Conservation (phyloP, 108 stramenopile genomes). For the Fistulifera solaris region DNA sequence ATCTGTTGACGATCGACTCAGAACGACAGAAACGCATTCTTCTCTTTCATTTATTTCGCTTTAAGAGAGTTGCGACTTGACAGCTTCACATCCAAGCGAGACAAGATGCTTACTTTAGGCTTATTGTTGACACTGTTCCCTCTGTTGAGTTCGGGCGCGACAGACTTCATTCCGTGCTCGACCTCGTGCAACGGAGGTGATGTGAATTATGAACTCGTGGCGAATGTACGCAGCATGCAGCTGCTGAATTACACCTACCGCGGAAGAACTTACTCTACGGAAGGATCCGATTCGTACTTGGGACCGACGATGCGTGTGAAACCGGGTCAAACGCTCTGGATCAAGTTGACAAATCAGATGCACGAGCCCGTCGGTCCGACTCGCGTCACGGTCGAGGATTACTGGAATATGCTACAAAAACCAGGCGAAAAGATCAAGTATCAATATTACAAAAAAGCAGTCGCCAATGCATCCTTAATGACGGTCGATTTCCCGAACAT, state of each 20-base stretch:
- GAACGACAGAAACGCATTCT: too few species aligned
- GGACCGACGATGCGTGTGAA: constrained; percentile 34
- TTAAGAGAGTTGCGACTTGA: too few species aligned
- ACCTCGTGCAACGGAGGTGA: constrained; percentile 36
- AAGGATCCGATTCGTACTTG: constrained; percentile 9
- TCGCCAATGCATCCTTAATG: constrained; percentile 17
- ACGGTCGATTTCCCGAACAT: constrained; percentile 27
- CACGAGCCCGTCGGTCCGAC: not conserved
- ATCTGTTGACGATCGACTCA: too few species aligned
- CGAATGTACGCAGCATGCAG: constrained; percentile 13
- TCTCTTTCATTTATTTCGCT: too few species aligned
- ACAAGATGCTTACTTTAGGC: too few species aligned
- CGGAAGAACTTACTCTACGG: constrained; percentile 22
- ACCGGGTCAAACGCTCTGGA: constrained; percentile 34
- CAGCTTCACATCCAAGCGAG: too few species aligned
- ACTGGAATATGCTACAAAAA: constrained; percentile 27
- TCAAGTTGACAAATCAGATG: constrained; percentile 33
- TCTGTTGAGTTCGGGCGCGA: too few species aligned
- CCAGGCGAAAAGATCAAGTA: constrained; percentile 40
- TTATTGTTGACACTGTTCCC: too few species aligned
- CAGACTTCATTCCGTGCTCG: too few species aligned
- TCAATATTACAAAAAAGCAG: constrained; percentile 22
- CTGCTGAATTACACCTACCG: constrained; percentile 26
- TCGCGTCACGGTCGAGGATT: constrained; percentile 12
- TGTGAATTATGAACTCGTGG: constrained; percentile 31